Evolutionary conservation across 768 basidiomycete species (phyloP).

Genomic region (Phlebiopsis flavidoalba): DNA sequence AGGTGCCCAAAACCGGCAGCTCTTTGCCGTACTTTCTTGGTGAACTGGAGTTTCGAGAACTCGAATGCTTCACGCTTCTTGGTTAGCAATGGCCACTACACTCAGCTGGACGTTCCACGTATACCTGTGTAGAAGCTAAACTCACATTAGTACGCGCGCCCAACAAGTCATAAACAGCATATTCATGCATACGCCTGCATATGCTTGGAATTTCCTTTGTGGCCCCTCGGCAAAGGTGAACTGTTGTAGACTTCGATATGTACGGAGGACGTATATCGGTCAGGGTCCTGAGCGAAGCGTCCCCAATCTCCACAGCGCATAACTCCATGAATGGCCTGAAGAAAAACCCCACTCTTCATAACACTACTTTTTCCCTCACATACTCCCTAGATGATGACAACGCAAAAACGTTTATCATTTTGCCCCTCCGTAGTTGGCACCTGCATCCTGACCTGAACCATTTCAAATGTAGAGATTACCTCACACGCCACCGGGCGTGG

Average conservation of each 20-base stretch:
- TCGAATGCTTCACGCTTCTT: constrained; percentile 62
- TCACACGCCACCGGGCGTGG: neutral
- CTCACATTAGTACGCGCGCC: neutral
- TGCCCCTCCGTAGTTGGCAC: constrained; percentile 78
- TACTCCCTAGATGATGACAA: constrained; percentile 69
- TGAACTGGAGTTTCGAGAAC: constrained; percentile 77
- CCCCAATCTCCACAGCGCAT: constrained; percentile 99
- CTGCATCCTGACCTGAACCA: constrained; percentile 99
- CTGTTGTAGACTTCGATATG: constrained; percentile 31
- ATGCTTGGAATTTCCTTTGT: constrained; percentile 96
- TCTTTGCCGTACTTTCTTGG: constrained; percentile 55
- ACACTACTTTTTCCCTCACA: too few relatives aligned
- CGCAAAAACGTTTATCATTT: constrained; percentile 71
- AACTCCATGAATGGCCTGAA: constrained; percentile 75
- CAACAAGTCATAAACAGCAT: neutral
- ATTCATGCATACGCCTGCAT: constrained; percentile 66
- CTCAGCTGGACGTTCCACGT: neutral
- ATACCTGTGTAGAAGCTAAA: constrained; percentile 67
- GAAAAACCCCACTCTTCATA: constrained; percentile 79
- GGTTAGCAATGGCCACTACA: too few relatives aligned
- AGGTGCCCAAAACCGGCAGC: constrained; percentile 83
- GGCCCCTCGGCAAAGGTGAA: constrained; percentile 83
- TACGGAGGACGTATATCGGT: neutral
- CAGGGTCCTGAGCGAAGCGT: neutral
- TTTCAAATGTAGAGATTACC: constrained; percentile 60